Conservation (phyloP, 345 rosid species). For the Syzygium oleosum region DNA sequence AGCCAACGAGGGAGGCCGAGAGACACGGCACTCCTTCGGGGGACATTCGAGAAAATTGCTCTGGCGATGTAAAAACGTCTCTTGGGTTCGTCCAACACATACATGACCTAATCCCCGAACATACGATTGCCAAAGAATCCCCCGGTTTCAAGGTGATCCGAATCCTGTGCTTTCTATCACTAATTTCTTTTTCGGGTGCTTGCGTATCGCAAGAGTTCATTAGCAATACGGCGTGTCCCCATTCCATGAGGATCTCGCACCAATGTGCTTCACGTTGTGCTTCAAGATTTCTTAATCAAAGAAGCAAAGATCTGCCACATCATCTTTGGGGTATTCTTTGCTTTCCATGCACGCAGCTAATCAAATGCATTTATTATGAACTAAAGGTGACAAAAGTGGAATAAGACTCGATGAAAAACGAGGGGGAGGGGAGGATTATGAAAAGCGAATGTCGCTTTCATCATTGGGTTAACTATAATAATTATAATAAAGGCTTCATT, state of each 20-base stretch:
- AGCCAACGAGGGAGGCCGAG: neutral
- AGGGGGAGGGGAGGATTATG: neutral
- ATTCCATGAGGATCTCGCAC: neutral
- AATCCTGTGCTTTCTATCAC: neutral
- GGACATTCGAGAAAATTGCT: neutral
- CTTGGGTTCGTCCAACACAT: neutral
- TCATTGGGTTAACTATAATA: neutral
- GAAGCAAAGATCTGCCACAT: neutral
- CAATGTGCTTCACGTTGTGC: neutral
- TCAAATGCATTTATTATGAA: neutral
- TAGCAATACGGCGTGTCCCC: neutral
- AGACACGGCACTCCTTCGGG: neutral
- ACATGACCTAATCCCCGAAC: neutral
- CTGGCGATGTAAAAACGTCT: neutral
- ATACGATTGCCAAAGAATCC: neutral
- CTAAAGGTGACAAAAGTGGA: neutral
- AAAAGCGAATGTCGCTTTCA: neutral
- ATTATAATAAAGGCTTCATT: neutral
- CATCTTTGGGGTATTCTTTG: neutral
- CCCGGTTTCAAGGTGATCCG: neutral
- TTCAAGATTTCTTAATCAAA: neutral
- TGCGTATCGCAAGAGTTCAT: neutral
- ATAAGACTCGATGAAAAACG: neutral
- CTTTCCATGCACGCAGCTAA: neutral
- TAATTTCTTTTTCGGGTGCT: neutral